Conservation (phyloP, 2,329 filamentous ascomycete genomes). For the Ramularia collo-cygni region DNA sequence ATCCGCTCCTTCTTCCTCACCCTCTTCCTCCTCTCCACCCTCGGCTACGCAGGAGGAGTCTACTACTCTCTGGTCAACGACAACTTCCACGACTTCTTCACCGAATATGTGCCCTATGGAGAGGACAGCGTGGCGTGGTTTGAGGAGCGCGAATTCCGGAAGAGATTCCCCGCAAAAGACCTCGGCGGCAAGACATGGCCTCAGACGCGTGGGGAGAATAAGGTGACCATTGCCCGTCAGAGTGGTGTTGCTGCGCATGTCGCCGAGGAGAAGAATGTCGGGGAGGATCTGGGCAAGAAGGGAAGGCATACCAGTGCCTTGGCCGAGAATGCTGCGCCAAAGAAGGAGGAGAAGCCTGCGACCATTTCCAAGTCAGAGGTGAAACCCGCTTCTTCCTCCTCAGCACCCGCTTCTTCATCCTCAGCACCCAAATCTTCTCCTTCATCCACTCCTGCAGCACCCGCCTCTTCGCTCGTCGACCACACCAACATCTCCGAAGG, state of each 20-base stretch:
- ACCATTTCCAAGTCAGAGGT: no score
- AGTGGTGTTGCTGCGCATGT: constrained; percentile 80
- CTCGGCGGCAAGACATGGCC: constrained; percentile 37
- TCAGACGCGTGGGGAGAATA: constrained; percentile 51
- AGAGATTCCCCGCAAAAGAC: constrained; percentile 61
- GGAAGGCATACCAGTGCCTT: constrained; percentile 58
- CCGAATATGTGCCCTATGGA: constrained; percentile 88
- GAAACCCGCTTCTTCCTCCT: no score
- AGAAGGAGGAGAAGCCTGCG: constrained; percentile 14
- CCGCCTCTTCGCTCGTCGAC: constrained; percentile 61
- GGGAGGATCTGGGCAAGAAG: constrained; percentile 32
- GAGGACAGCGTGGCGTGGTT: constrained; percentile 93
- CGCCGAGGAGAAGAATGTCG: constrained; percentile 48
- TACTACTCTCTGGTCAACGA: constrained; percentile 91
- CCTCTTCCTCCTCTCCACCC: constrained; percentile 64
- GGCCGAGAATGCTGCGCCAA: constrained; percentile 34
- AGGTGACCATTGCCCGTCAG: constrained; percentile 76
- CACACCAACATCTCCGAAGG: constrained; percentile 68
- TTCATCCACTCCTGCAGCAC: constrained; percentile 6
- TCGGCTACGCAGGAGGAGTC: constrained; percentile 80
- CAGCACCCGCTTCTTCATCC: no score
- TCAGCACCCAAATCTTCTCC: no score
- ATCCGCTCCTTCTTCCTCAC: constrained; percentile 73
- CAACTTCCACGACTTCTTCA: constrained; percentile 99
- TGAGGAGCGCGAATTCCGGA: constrained; percentile 88